Percentiles rank a stretch among this genome's conserved stretches.
These are phyloP conservation scores for Papilionanthe hybrid DNA, from an alignment of 116 monocot genomes.

Conservation along the genomic window DNA sequence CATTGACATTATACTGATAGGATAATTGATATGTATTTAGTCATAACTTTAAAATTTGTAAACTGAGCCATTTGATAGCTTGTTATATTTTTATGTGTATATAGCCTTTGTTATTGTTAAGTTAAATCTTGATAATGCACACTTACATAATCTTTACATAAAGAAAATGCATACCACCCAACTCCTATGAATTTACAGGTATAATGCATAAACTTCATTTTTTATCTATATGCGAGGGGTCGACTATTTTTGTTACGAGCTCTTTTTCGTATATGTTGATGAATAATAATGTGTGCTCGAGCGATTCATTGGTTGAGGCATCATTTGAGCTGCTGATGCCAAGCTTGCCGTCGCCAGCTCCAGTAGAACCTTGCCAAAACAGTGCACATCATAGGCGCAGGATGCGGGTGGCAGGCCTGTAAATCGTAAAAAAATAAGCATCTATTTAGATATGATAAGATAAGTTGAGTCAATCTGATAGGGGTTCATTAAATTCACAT, in stretches of 20 bases:
- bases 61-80: too few species aligned
- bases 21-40: too few species aligned
- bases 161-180: too few species aligned
- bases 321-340: slow-evolving; percentile 64
- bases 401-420: slow-evolving; percentile 47
- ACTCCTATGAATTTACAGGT: too few species aligned
- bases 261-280: slow-evolving; percentile 74
- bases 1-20: too few species aligned
- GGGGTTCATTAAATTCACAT: neutral
- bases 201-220: too few species aligned
- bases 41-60: too few species aligned
- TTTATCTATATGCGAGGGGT: too few species aligned
- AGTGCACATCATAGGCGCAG: slow-evolving; percentile 75
- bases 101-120: too few species aligned
- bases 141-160: too few species aligned
- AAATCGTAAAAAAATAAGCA: neutral
- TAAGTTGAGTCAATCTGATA: neutral
- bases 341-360: slow-evolving; percentile 86
- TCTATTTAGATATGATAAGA: neutral
- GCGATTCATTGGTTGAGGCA: slow-evolving; percentile 44
- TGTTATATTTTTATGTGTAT: too few species aligned
- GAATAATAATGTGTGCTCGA: slow-evolving; percentile 49
- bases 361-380: slow-evolving; percentile 79
- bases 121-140: too few species aligned
- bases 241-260: slow-evolving; percentile 60